phyloP scores from a whole-genome alignment of 1,139 yeast species.

The Pichia sp. region DNA sequence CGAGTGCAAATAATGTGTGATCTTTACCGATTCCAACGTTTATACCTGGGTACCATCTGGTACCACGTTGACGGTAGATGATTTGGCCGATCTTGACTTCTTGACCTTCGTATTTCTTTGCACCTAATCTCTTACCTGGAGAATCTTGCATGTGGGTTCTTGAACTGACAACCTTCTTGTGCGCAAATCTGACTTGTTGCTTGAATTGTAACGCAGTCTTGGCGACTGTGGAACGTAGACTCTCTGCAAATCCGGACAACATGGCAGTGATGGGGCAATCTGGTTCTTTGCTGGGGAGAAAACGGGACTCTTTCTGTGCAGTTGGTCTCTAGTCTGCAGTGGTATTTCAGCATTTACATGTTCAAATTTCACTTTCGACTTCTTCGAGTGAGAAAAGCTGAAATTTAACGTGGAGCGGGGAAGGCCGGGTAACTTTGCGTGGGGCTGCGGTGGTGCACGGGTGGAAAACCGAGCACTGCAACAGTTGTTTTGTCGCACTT shows the following conservation, averaged over 20 bases:
- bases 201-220: conserved; percentile 68
- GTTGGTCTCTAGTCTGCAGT: too few relatives aligned
- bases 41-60: conserved; percentile 95
- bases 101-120: conserved; percentile 78
- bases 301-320: too few relatives aligned
- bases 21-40: conserved; percentile 90
- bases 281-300: too few relatives aligned
- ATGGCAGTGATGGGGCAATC: too few relatives aligned
- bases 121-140: conserved; percentile 92
- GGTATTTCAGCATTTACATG: not conserved
- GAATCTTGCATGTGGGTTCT: conserved; percentile 93
- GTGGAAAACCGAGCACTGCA: too few relatives aligned
- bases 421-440: conserved; percentile 3
- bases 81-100: conserved; percentile 80
- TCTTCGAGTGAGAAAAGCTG: not conserved
- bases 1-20: conserved; percentile 87
- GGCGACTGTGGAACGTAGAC: not conserved
- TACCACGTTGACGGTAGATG: conserved; percentile 93
- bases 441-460: too few relatives aligned
- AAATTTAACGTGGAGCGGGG: too few relatives aligned
- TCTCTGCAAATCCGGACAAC: conserved; percentile 7
- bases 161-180: conserved; percentile 93
- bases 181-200: conserved; percentile 73
- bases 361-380: not conserved
- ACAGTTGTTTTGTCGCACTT: too few relatives aligned